Percentiles rank a stretch among this genome's conserved stretches.
phyloP scores from a whole-genome alignment of 116 monocot species.

The Trichopus zeylanicus region DNA sequence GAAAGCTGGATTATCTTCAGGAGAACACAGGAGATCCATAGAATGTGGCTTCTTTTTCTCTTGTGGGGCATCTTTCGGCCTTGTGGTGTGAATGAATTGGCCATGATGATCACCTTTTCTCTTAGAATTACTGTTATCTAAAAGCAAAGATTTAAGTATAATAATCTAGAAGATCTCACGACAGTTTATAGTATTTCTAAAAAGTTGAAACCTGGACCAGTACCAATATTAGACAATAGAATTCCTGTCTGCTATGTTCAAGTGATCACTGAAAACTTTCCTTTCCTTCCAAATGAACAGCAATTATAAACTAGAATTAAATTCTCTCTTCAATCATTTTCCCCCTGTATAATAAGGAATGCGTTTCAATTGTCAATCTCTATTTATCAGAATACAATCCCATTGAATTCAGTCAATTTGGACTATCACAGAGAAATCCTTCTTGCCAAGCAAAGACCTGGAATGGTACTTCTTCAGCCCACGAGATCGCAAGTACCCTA shows the following conservation, averaged over 20 bases:
- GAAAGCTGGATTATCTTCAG: no score
- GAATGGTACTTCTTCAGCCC: slow-evolving; percentile 83
- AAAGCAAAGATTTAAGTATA: neutral
- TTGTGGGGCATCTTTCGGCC: slow-evolving; percentile 10
- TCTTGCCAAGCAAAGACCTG: slow-evolving; percentile 58
- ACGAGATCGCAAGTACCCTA: slow-evolving; percentile 59
- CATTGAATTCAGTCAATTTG: no score
- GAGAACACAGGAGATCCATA: slow-evolving; percentile 10
- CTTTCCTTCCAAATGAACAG: no score
- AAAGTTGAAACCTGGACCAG: neutral
- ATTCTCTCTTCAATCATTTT: no score
- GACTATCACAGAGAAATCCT: slow-evolving; percentile 48
- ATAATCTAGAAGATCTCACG: neutral
- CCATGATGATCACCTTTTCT: neutral
- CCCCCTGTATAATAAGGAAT: no score
- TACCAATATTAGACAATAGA: neutral
- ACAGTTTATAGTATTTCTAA: slow-evolving; percentile 1
- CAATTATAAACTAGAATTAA: no score
- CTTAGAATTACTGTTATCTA: slow-evolving; percentile 7
- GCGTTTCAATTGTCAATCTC: no score
- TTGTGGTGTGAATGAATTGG: neutral
- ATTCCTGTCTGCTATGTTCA: neutral
- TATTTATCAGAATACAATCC: no score
- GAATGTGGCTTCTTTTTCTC: slow-evolving; percentile 9
- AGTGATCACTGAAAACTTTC: neutral